Percentiles rank a stretch among this genome's conserved stretches.
phyloP scores from a whole-genome alignment of 148 eudicot genomes.

The Amaranthus hypochondriacus region DNA sequence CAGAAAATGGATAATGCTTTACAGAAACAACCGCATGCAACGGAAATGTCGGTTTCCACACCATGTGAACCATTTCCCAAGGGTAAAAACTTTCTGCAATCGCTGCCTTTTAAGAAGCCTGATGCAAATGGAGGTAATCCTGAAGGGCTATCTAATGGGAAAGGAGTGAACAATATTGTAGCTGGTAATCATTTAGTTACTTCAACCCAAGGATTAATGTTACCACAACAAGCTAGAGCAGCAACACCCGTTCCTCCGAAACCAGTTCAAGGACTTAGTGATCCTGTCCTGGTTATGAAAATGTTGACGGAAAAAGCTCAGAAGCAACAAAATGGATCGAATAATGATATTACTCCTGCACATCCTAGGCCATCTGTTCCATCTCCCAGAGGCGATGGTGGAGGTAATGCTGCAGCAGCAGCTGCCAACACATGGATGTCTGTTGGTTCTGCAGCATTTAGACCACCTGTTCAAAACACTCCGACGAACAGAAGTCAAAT shows the following conservation, averaged over 20 bases:
- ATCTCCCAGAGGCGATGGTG: constrained; percentile 42
- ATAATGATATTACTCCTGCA: constrained; percentile 25
- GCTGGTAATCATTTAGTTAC: constrained; percentile 32
- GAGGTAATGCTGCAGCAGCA: constrained; percentile 60
- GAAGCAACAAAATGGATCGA: constrained; percentile 46
- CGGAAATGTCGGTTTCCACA: constrained; percentile 31
- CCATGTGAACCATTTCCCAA: constrained; percentile 27
- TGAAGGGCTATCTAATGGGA: constrained; percentile 37
- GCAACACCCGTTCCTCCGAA: constrained; percentile 34
- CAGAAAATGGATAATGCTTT: constrained; percentile 26
- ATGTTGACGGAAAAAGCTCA: constrained; percentile 65
- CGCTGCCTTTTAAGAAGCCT: constrained; percentile 43
- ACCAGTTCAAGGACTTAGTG: constrained; percentile 64
- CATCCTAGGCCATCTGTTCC: constrained; percentile 29
- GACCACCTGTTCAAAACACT: constrained; percentile 44
- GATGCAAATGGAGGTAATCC: constrained; percentile 36
- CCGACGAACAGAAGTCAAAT: constrained; percentile 40
- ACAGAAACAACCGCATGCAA: constrained; percentile 27
- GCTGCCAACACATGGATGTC: constrained; percentile 89
- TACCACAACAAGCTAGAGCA: constrained; percentile 25
- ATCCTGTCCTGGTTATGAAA: constrained; percentile 87
- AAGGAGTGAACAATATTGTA: constrained; percentile 23
- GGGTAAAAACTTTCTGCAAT: constrained; percentile 32
- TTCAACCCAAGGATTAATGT: constrained; percentile 28
- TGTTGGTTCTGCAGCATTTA: constrained; percentile 54